Evolutionary conservation across 1,284 basidiomycete species (phyloP), one percentile per base, ranked within the genome.

Genomic region (Coniophora puteana): DNA sequence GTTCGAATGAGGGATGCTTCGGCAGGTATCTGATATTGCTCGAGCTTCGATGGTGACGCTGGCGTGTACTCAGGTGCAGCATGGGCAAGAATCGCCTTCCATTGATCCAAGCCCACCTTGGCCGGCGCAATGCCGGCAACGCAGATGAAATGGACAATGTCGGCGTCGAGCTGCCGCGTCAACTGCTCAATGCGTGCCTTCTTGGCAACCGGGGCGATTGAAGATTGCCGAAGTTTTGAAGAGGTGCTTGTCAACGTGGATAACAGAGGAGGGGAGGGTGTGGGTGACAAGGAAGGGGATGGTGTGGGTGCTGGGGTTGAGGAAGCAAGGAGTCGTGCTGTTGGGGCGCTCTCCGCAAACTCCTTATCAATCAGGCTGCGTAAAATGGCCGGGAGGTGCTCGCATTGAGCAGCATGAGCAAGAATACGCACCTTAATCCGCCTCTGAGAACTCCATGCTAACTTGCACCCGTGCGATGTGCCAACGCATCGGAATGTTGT

Each of bases 71-170:
- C 16, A 21, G 40, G 40, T 13, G 22, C 35, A 13, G 33, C 40
- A 24, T 41, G 40, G n/a, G 21, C 14, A 20, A 28, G 29, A 18
- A 41, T 17, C 13, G 26, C 24, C 40, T 41, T 41, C 40, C 40
- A 41, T 27, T 41, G 34, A 8, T 6, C 24, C 2, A 36, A 24
- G 26, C 36, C 22, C n/a, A 23, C 34, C 25, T 29, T 41, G 20
- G 33, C 13, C 14, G 34, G 40, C 8, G 24, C 23, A 28, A 41
- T 41, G 29, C 40, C 40, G 21, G 33, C 40, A 24, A 41, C 13
- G n/a, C 34, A 41, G 34, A 41, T 18, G 4, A 41, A 23, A 7
- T 36, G 24, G 16, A 41, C 4, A 11, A 41, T 28, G 23, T 41
- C 34, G 6, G 35, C 34, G 23, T 41, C 34, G 6, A 41, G 40